Conservation (phyloP, 1,284 basidiomycete species). For the Phlebopus sp. region DNA sequence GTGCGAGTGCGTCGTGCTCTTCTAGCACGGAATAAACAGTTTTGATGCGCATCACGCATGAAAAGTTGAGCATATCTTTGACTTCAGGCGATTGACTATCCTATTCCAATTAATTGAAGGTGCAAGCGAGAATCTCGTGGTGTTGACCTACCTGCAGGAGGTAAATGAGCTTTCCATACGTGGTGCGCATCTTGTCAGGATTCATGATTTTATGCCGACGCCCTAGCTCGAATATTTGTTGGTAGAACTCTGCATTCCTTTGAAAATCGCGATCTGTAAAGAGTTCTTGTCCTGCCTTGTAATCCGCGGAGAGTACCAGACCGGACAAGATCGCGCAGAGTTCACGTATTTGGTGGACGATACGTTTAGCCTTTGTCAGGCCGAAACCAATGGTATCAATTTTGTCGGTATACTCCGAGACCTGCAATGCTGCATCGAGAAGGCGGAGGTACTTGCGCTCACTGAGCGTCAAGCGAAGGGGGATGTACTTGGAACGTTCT, state of each 20-base stretch:
- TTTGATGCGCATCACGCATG: constrained; percentile 69
- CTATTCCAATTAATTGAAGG: constrained; percentile 34
- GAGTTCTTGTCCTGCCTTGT: constrained; percentile 80
- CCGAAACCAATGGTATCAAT: constrained; percentile 75
- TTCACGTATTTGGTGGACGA: constrained; percentile 78
- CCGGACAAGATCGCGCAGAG: constrained; percentile 82
- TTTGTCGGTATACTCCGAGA: constrained; percentile 84
- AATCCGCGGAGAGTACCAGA: constrained; percentile 73
- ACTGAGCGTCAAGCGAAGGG: constrained; percentile 63
- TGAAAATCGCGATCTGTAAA: constrained; percentile 76
- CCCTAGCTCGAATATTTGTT: constrained; percentile 74
- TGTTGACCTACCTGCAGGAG: constrained; percentile 60
- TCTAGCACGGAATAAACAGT: constrained; percentile 69
- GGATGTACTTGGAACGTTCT: constrained; percentile 73
- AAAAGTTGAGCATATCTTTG: constrained; percentile 70
- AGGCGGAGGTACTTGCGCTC: constrained; percentile 80
- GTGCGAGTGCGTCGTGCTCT: constrained; percentile 54
- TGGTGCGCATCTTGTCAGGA: constrained; percentile 83
- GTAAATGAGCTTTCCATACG: constrained; percentile 82
- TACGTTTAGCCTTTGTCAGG: constrained; percentile 74
- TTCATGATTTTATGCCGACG: constrained; percentile 84
- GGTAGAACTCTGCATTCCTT: constrained; percentile 73
- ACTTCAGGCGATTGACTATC: constrained; percentile 78
- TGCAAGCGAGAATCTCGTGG: neutral
- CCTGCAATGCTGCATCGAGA: constrained; percentile 73